These are phyloP conservation scores for Septoria linicola DNA, from an alignment of 2,329 filamentous ascomycete species.

Conservation along the genomic window DNA sequence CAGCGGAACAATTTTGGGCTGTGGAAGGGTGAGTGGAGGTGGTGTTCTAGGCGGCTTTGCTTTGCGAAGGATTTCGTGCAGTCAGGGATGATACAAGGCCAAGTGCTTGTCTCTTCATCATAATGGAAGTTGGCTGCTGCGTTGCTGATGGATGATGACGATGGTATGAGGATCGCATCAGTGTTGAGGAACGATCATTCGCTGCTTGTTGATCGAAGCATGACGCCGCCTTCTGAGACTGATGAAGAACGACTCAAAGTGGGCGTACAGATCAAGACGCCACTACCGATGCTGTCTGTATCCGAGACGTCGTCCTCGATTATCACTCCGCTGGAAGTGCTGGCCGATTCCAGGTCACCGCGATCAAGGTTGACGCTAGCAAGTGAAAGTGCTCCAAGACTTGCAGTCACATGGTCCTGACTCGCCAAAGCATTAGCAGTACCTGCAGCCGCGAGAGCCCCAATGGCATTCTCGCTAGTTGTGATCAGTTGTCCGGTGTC, in stretches of 20 bases:
- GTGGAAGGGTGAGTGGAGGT: constrained; percentile 21
- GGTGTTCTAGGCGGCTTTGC: constrained; percentile 13
- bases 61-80: constrained; percentile 16
- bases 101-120: neutral
- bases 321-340: neutral
- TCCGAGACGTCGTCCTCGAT: neutral
- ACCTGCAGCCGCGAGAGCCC: neutral
- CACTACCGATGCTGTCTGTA: neutral
- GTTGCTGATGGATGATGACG: neutral
- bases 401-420: neutral
- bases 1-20: constrained; percentile 19
- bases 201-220: neutral
- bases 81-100: constrained; percentile 13
- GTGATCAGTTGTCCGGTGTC: constrained; percentile 22
- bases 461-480: neutral
- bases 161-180: neutral
- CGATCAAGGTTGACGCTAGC: neutral
- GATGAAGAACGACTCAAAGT: constrained; percentile 8
- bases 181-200: constrained; percentile 18
- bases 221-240: neutral
- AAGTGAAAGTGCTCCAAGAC: neutral
- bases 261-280: constrained; percentile 3
- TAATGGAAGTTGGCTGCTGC: constrained; percentile 2
- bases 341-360: neutral
- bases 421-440: constrained; percentile 3